These are phyloP conservation scores for Meyerozyma smithsonii DNA, from an alignment of 1,139 yeast species.

Conservation along the genomic window DNA sequence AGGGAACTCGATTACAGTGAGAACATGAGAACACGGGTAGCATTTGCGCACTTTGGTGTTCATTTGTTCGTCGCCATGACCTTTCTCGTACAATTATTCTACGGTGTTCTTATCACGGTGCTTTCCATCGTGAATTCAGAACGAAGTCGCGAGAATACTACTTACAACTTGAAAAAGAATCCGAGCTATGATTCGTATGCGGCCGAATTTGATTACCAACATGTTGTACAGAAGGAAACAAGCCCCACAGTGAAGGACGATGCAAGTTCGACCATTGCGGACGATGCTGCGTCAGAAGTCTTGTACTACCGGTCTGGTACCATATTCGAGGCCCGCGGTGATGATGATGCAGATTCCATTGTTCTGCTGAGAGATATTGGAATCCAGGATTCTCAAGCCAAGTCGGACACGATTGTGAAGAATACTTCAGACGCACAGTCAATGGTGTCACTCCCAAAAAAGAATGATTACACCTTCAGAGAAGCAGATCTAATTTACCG, in stretches of 20 bases:
- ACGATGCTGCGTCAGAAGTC: neutral
- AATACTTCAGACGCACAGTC: neutral
- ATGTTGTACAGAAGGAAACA: conserved; percentile 12
- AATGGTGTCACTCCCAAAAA: conserved; percentile 1
- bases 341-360: neutral
- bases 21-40: conserved; percentile 31
- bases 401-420: neutral
- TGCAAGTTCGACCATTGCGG: neutral
- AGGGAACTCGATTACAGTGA: conserved; percentile 28
- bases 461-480: conserved; percentile 43
- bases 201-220: conserved; percentile 30
- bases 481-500: conserved; percentile 46
- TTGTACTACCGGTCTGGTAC: neutral
- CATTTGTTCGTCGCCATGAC: conserved; percentile 34
- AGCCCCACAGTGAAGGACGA: neutral
- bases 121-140: conserved; percentile 14
- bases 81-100: conserved; percentile 31
- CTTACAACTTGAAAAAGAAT: conserved; percentile 5
- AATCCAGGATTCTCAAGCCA: neutral
- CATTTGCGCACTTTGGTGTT: conserved; percentile 36
- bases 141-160: neutral
- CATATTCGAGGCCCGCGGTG: neutral
- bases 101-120: conserved; percentile 26
- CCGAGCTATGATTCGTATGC: conserved; percentile 17
- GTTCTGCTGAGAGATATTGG: neutral